Conservation (phyloP, 2,329 filamentous ascomycete genomes). For the Plenodomus tracheiphilus region DNA sequence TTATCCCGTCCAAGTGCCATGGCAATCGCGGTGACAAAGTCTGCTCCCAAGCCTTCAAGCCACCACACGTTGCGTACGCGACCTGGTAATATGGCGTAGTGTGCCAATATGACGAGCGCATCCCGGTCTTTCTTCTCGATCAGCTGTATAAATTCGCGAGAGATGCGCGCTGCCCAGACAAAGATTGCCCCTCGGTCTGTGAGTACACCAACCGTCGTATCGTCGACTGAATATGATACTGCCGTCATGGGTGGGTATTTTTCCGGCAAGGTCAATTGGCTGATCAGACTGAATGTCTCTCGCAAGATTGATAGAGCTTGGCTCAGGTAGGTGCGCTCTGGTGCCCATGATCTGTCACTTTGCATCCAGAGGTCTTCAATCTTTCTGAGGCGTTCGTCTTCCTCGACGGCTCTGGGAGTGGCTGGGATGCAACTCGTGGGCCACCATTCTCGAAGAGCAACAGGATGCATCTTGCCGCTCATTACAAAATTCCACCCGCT, state of each 20-base stretch:
- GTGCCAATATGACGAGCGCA: constrained; percentile 43
- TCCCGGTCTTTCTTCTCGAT: constrained; percentile 35
- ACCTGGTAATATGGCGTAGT: constrained; percentile 44
- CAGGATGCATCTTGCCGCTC: constrained; percentile 29
- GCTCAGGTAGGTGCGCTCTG: constrained; percentile 19
- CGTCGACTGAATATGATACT: constrained; percentile 35
- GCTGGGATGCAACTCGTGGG: constrained; percentile 25
- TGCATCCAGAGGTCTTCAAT: constrained; percentile 34
- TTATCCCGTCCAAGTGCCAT: constrained; percentile 36
- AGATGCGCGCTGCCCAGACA: constrained; percentile 34
- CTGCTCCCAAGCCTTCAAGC: constrained; percentile 38
- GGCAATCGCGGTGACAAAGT: constrained; percentile 38
- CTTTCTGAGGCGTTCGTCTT: constrained; percentile 29
- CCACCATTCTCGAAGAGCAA: constrained; percentile 41
- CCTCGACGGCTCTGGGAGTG: constrained; percentile 27
- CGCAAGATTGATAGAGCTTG: constrained; percentile 32
- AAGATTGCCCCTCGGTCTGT: constrained; percentile 41
- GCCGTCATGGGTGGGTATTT: constrained; percentile 29
- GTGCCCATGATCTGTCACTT: constrained; percentile 10
- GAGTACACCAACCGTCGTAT: constrained; percentile 29
- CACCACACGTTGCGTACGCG: constrained; percentile 42
- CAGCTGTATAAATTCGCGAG: constrained; percentile 33
- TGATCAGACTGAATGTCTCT: constrained; percentile 36
- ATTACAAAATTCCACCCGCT: constrained; percentile 37
- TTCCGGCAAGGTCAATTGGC: constrained; percentile 31